Evolutionary conservation across 2,329 filamentous ascomycete genomes (phyloP).

Genomic region (Endoconidiophora polonica): DNA sequence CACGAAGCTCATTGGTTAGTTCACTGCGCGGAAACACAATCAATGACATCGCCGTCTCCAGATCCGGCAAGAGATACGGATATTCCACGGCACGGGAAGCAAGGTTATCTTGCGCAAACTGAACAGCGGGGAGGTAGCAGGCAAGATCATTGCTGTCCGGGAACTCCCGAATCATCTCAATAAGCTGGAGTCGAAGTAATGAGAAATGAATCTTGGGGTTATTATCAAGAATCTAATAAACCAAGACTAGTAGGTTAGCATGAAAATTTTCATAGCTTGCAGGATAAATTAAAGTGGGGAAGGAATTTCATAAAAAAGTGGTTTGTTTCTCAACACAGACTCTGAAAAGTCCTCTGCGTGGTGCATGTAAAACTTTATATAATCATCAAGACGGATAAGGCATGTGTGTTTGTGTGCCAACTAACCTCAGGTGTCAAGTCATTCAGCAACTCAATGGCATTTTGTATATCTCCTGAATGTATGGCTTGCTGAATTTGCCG

Average conservation of each 20-base stretch:
- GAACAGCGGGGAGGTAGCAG: constrained; percentile 43
- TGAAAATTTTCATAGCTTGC: background rate
- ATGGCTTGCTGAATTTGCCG: constrained; percentile 76
- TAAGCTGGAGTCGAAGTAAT: constrained; percentile 73
- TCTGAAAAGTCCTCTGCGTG: constrained; percentile 72
- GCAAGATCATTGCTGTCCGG: constrained; percentile 56
- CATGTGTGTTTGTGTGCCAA: constrained; percentile 10
- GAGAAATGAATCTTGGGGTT: constrained; percentile 77
- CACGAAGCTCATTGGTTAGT: constrained; percentile 57
- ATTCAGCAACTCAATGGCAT: constrained; percentile 74
- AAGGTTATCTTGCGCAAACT: constrained; percentile 75
- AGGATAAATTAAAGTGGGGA: background rate
- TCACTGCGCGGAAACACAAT: constrained; percentile 75
- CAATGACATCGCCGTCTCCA: constrained; percentile 86
- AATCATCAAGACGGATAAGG: constrained; percentile 55
- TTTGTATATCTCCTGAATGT: constrained; percentile 68
- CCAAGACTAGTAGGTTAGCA: constrained; percentile 6
- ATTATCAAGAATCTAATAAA: constrained; percentile 64
- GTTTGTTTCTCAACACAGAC: constrained; percentile 79
- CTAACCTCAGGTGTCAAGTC: constrained; percentile 82
- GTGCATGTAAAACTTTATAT: constrained; percentile 94
- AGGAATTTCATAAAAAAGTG: constrained; percentile 30
- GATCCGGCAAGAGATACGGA: constrained; percentile 62
- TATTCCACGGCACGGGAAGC: constrained; percentile 75
- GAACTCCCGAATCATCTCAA: constrained; percentile 76